phyloP scores from a whole-genome alignment of 495 filamentous ascomycete species.

The Tetracladium setigerum region DNA sequence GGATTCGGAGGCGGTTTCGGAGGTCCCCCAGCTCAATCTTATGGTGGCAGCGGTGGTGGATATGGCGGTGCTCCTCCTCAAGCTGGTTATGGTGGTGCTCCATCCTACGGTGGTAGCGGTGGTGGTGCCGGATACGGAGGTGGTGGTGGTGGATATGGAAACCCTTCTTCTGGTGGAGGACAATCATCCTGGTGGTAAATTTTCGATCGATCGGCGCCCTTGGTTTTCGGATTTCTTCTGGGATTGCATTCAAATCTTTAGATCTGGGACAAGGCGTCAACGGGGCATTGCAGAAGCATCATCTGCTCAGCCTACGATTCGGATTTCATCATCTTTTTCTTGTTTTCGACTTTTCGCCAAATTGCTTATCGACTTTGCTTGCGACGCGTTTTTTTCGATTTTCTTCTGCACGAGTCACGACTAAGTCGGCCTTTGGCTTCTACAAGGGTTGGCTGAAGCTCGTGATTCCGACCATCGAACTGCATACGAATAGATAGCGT shows the following conservation, averaged over 20 bases:
- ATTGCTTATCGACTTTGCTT: constrained; percentile 23
- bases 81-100: constrained; percentile 20
- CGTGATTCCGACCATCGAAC: constrained; percentile 22
- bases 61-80: constrained; percentile 40
- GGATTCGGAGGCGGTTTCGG: constrained; percentile 45
- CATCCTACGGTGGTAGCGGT: constrained; percentile 23
- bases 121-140: constrained; percentile 22
- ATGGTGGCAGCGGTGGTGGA: constrained; percentile 33
- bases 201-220: constrained; percentile 20
- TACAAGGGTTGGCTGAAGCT: constrained; percentile 14
- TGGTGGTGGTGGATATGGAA: constrained; percentile 31
- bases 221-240: constrained; percentile 26
- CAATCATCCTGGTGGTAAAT: constrained; percentile 85
- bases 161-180: constrained; percentile 24
- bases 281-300: constrained; percentile 2
- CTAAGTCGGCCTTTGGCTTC: constrained; percentile 13
- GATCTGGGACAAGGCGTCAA: constrained; percentile 24
- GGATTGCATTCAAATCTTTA: constrained; percentile 9
- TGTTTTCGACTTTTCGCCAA: constrained; percentile 29
- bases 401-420: constrained; percentile 23
- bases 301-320: constrained; percentile 21
- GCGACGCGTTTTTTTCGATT: constrained; percentile 26
- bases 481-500: constrained; percentile 75
- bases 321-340: constrained; percentile 26
- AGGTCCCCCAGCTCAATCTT: constrained; percentile 31